These are phyloP conservation scores for Helenozyma baotianmanensis DNA, from an alignment of 805 yeast genomes.

Conservation along the genomic window DNA sequence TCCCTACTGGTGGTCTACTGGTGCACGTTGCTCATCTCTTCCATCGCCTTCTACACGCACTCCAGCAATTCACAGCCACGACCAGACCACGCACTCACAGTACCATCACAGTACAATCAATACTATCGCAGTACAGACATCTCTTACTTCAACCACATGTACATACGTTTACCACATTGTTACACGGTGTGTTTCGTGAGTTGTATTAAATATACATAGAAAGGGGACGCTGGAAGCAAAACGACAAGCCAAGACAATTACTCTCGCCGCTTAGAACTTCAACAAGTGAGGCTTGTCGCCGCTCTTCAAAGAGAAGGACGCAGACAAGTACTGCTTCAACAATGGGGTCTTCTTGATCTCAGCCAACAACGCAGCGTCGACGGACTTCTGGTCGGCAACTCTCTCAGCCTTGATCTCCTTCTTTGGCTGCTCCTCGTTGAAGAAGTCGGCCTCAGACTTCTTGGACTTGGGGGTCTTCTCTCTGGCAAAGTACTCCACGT, in stretches of 20 bases:
- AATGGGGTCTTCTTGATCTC: conserved; percentile 97
- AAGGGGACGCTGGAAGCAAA: conserved; percentile 10
- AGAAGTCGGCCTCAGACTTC: conserved; percentile 91
- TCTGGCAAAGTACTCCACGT: conserved; percentile 93
- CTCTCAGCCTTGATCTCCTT: conserved; percentile 89
- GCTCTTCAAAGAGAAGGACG: conserved; percentile 93
- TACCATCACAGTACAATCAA: too few relatives aligned
- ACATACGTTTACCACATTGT: too few relatives aligned
- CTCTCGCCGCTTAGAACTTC: conserved; percentile 66
- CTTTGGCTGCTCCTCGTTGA: conserved; percentile 72
- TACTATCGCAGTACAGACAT: too few relatives aligned
- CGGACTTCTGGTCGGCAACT: conserved; percentile 92
- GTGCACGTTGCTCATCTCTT: too few relatives aligned
- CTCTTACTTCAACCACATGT: too few relatives aligned
- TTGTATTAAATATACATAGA: conserved; percentile 19
- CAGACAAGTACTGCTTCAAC: conserved; percentile 92
- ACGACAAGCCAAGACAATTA: conserved; percentile 8
- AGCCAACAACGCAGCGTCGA: conserved; percentile 86
- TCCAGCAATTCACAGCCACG: too few relatives aligned
- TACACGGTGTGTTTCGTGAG: conserved; percentile 10
- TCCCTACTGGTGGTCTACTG: too few relatives aligned
- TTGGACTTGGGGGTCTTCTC: conserved; percentile 80
- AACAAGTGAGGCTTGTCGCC: conserved; percentile 98
- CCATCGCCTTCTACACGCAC: too few relatives aligned
- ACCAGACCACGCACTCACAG: too few relatives aligned